Percentiles rank a stretch among this genome's conserved stretches.
phyloP scores from a whole-genome alignment of 2,329 filamentous ascomycete species.

The Penicillium sp. region DNA sequence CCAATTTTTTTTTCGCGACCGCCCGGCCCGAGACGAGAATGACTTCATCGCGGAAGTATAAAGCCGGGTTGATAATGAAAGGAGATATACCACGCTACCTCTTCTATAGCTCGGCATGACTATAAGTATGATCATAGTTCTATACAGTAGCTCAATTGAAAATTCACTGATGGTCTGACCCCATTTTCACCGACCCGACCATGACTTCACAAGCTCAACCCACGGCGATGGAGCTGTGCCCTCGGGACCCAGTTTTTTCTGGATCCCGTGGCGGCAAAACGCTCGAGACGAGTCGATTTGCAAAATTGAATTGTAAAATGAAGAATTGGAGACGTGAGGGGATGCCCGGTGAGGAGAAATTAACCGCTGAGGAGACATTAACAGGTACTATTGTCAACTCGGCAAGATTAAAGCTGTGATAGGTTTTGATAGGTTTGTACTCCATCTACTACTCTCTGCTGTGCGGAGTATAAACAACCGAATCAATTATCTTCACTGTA shows the following conservation, averaged over 20 bases:
- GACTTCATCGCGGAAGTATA: background rate
- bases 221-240: conserved; percentile 2
- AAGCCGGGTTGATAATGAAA: too few species aligned
- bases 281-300: background rate
- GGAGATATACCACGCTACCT: background rate
- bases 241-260: conserved; percentile 13
- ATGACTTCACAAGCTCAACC: background rate
- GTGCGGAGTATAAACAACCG: too few species aligned
- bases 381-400: background rate
- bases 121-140: background rate
- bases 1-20: background rate
- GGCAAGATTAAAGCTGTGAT: conserved; percentile 2
- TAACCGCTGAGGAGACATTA: conserved; percentile 20
- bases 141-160: background rate
- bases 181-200: background rate
- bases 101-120: background rate
- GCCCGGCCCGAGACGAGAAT: background rate
- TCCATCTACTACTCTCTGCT: background rate
- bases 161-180: background rate
- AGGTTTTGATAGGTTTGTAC: background rate
- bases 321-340: conserved; percentile 27
- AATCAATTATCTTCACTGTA: background rate
- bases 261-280: conserved; percentile 1
- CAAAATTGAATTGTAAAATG: background rate
- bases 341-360: conserved; percentile 29